phyloP scores from a whole-genome alignment of 2,329 filamentous ascomycete genomes.

The Ascochyta koolunga region DNA sequence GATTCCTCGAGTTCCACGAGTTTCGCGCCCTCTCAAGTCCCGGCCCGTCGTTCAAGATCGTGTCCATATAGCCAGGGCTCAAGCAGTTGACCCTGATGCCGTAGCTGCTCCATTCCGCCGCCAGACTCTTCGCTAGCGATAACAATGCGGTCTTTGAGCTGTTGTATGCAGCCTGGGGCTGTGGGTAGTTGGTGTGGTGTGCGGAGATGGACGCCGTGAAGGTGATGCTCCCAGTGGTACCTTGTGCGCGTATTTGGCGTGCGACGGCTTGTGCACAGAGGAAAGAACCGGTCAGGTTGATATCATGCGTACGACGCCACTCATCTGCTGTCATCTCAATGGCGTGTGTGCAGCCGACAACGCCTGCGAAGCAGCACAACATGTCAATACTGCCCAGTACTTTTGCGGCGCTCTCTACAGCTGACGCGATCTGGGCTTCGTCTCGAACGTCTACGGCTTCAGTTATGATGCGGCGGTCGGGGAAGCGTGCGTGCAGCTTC shows the following conservation, averaged over 20 bases:
- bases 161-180: conserved; percentile 76
- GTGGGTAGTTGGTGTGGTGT: conserved; percentile 72
- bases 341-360: conserved; percentile 68
- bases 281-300: conserved; percentile 75
- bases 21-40: conserved; percentile 60
- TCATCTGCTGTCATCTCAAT: conserved; percentile 63
- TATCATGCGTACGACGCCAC: conserved; percentile 69
- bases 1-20: conserved; percentile 66
- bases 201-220: conserved; percentile 72
- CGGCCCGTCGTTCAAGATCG: conserved; percentile 71
- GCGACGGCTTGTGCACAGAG: conserved; percentile 71
- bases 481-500: conserved; percentile 61
- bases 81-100: conserved; percentile 75
- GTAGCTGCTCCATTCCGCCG: conserved; percentile 73
- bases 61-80: conserved; percentile 79
- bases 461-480: conserved; percentile 57
- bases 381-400: conserved; percentile 61
- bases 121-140: conserved; percentile 67
- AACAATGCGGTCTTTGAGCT: conserved; percentile 71
- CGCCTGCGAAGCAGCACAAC: conserved; percentile 70
- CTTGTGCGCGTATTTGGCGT: conserved; percentile 46
- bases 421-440: conserved; percentile 53
- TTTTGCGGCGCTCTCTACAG: conserved; percentile 45
- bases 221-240: conserved; percentile 65
- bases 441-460: conserved; percentile 66